Evolutionary conservation across 176 grass and related monocot species (phyloP).

Genomic region (Oryza glumipatula): DNA sequence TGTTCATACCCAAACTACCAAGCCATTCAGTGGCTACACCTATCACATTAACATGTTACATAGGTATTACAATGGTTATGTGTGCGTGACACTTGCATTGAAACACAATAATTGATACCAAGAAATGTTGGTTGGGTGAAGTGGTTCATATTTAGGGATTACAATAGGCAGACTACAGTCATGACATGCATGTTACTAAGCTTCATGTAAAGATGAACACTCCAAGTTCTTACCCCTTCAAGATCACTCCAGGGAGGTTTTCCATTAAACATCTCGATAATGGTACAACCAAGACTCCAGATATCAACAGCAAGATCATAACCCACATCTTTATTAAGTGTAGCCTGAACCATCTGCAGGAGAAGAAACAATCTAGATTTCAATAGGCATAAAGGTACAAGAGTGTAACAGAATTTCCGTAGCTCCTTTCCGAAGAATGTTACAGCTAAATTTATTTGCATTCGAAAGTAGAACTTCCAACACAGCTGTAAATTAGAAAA

Average conservation of each 20-base stretch:
- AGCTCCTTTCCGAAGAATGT: slow-evolving; percentile 13
- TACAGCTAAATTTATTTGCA: background rate
- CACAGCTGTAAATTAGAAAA: background rate
- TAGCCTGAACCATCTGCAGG: slow-evolving; percentile 88
- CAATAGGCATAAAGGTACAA: slow-evolving; percentile 9
- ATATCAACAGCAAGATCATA: slow-evolving; percentile 96
- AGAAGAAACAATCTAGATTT: slow-evolving; percentile 42
- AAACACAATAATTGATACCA: slow-evolving; percentile 3
- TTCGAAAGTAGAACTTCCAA: background rate
- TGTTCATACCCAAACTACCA: slow-evolving; percentile 5
- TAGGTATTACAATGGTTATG: background rate
- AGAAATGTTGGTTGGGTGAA: slow-evolving; percentile 26
- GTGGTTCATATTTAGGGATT: slow-evolving; percentile 2
- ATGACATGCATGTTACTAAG: slow-evolving; percentile 38
- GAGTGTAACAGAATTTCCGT: background rate
- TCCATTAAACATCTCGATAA: slow-evolving; percentile 93
- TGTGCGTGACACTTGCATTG: background rate
- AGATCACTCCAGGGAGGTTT: slow-evolving; percentile 96
- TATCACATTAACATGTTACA: slow-evolving; percentile 4
- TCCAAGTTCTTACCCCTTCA: slow-evolving; percentile 80
- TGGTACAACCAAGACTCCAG: slow-evolving; percentile 98
- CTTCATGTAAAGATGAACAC: slow-evolving; percentile 33
- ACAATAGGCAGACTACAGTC: slow-evolving; percentile 20
- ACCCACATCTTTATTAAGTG: slow-evolving; percentile 65
- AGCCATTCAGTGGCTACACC: background rate